These are phyloP conservation scores for Stylosanthes scabra DNA, from an alignment of 331 rosid genomes.

Conservation along the genomic window DNA sequence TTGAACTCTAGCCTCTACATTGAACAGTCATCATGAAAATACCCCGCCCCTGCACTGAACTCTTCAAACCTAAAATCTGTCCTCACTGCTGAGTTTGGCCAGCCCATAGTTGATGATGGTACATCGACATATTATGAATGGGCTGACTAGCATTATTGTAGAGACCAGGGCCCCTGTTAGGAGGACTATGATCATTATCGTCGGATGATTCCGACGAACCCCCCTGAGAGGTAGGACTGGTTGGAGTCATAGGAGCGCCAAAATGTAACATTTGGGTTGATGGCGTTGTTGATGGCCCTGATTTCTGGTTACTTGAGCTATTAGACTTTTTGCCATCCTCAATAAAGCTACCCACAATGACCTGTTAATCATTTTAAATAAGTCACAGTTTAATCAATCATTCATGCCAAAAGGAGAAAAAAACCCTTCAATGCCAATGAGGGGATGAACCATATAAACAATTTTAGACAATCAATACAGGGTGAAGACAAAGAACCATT, in stretches of 20 bases:
- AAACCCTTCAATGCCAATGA: background rate
- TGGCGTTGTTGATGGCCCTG: slow-evolving; percentile 51
- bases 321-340: slow-evolving; percentile 55
- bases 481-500: slow-evolving; percentile 13
- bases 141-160: slow-evolving; percentile 55
- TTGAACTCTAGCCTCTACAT: slow-evolving; percentile 41
- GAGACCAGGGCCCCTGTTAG: slow-evolving; percentile 57
- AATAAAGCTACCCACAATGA: slow-evolving; percentile 74
- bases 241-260: slow-evolving; percentile 55
- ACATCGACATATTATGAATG: slow-evolving; percentile 55
- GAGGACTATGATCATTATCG: slow-evolving; percentile 62
- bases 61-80: slow-evolving; percentile 27
- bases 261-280: slow-evolving; percentile 66
- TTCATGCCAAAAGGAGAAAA: background rate
- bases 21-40: slow-evolving; percentile 35
- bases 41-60: slow-evolving; percentile 29
- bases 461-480: slow-evolving; percentile 26
- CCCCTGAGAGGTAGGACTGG: slow-evolving; percentile 69
- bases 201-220: slow-evolving; percentile 74
- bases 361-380: slow-evolving; percentile 54
- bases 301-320: slow-evolving; percentile 50
- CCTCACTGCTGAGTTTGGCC: slow-evolving; percentile 72
- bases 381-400: slow-evolving; percentile 14
- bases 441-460: background rate
- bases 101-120: slow-evolving; percentile 60